Evolutionary conservation across 768 basidiomycete genomes (phyloP), one percentile per base, ranked within the genome.

Genomic region (Phylloporus scabripes): DNA sequence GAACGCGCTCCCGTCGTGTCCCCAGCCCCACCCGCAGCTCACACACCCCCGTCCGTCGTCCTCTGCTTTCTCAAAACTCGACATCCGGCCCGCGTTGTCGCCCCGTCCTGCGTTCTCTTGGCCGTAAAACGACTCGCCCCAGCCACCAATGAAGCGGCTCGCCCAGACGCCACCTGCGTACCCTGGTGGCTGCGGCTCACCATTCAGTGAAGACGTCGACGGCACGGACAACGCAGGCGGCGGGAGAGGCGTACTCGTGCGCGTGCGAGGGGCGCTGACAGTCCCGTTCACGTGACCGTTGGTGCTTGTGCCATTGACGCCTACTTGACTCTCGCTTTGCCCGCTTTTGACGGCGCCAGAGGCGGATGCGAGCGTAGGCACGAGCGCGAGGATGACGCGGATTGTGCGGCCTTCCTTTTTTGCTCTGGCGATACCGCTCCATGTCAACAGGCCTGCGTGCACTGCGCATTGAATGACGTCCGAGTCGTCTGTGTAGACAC

Each of bases 401-500:
- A 77, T 58, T 42, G 77, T 74, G 45, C 62, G 59, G 23, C 68
- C 68, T 48, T 68, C 65, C 48, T 60, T 53, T 50, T 66, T 64
- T 48, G 75, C 76, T 23, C 62, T 60, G 31, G 62, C 45, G 33
- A 74, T 62, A n/a, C 59, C 65, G 45, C 67, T 72, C 75, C 75
- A 77, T 14, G 68, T 66, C 29, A 75, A 60, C 42, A 70, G 61
- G 7, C 86, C 86, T 0, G 83, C 73, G 55, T 88, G 86, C 40
- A 88, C 65, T 2, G 82, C 84, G 48, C 82, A 83, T 34, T 83
- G 60, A 59, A 85, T 79, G 44, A 87, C 59, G 56, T 87, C 83
- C 8, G 84, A 86, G 65, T 88, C 86, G 65, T 88, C 85, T 0
- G 86, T 88, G 67, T 88, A 88, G 31, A 87, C 74, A 41, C 82